Evolutionary conservation across 805 yeast genomes (phyloP), one percentile per base, ranked within the genome.

Genomic region (Nakazawaea wyomingensis): DNA sequence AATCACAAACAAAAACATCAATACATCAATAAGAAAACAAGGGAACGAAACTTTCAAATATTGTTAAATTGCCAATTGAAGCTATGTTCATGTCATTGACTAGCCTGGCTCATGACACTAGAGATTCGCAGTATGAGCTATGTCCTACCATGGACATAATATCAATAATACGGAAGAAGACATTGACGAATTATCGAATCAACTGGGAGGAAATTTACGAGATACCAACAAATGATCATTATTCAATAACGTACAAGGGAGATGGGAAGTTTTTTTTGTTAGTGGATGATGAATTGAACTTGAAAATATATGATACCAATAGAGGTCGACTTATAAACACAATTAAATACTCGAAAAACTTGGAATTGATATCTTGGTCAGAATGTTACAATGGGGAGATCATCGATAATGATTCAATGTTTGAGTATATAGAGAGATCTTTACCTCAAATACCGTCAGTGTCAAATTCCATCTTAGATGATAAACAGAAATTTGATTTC

Each of bases 71-170:
- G 39, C n/a, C 13, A n/a, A 21, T n/a, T 27, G n/a, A 37, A 27
- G 6, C 13, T 7, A 37, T 37, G 33, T 5, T 14, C 17, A 16
- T 27, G 4, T 27, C 40, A 14, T 22, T 28, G 21, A 24, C 36
- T 14, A 24, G 4, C 4, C 29, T 31, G 42, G 10, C 24, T 6
- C 13, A 31, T n/a, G 30, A 27, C 21, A 39, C 36, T 7, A 13
- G 31, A 5, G 43, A 39, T 5, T 7, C 27, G 4, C 31, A 32
- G 37, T 39, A 30, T 13, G 29, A 22, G 29, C 14, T 38, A 16
- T 63, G 66, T 47, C 68, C 68, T 8, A 54, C 62, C 2, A 63
- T 64, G 67, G 63, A 61, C 37, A 51, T 64, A 24, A 35, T 60
- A 4, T 54, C 64, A 1, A 54, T 56, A 21, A 55, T 57, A 37